Evolutionary conservation across 805 yeast genomes (phyloP).

Genomic region (Barnettozyma sucrosica): DNA sequence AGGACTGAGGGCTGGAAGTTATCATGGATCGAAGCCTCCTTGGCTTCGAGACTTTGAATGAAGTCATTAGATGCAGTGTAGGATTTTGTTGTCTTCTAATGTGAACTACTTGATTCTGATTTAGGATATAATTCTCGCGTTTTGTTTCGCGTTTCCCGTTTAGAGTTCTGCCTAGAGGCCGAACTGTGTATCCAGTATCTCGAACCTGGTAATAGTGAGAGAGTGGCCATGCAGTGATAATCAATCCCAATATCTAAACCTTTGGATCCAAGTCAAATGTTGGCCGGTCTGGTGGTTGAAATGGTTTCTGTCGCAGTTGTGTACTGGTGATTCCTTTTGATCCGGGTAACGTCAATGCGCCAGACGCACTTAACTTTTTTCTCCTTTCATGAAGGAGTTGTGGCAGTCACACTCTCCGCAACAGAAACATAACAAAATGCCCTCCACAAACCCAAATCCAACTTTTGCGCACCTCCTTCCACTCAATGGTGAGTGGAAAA

Average conservation of each 20-base stretch:
- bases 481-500: conserved; percentile 73
- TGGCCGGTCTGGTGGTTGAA: background rate
- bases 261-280: too few relatives aligned
- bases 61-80: background rate
- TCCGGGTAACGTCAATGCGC: background rate
- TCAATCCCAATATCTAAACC: too few relatives aligned
- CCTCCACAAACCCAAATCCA: conserved; percentile 13
- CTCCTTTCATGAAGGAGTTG: too few relatives aligned
- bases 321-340: background rate
- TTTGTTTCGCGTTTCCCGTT: background rate
- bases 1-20: conserved; percentile 12
- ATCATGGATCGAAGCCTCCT: background rate
- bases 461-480: conserved; percentile 57
- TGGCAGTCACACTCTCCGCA: background rate
- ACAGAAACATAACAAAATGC: background rate
- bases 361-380: background rate
- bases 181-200: too few relatives aligned
- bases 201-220: too few relatives aligned
- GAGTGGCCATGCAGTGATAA: too few relatives aligned
- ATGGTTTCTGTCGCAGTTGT: background rate
- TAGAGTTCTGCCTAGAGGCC: too few relatives aligned
- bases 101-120: too few relatives aligned
- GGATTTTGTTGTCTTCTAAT: background rate
- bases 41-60: background rate
- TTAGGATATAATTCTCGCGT: background rate